These are phyloP conservation scores for Amphirosellinia nigrospora DNA, from an alignment of 495 filamentous ascomycete genomes.

Conservation along the genomic window DNA sequence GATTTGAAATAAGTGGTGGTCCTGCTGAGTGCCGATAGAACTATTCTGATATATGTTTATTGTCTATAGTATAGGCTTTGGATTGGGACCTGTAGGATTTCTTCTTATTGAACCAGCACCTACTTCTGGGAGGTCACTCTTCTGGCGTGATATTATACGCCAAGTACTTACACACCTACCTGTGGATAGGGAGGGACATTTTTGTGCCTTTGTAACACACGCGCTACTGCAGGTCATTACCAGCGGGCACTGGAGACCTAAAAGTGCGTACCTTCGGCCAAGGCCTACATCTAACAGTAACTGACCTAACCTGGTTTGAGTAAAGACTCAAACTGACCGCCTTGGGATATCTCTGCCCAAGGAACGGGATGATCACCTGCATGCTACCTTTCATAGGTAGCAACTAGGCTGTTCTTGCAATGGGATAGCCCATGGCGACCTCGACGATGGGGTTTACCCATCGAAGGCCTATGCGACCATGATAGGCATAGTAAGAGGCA, in stretches of 20 bases:
- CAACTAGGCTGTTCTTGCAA: neutral
- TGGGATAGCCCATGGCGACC: neutral
- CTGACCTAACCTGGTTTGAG: neutral
- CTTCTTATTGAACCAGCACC: neutral
- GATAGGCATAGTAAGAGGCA: neutral
- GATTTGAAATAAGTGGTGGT: neutral
- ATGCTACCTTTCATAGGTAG: neutral
- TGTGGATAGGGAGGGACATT: neutral
- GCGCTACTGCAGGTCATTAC: conserved; percentile 29
- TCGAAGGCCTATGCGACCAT: neutral
- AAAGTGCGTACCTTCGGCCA: neutral
- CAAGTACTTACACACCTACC: neutral
- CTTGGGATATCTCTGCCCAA: neutral
- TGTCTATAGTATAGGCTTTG: neutral
- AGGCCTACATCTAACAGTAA: conserved; percentile 6
- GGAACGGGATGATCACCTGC: conserved; percentile 13
- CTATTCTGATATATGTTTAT: neutral
- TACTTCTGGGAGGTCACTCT: neutral
- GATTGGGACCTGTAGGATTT: neutral
- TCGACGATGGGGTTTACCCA: conserved; percentile 1
- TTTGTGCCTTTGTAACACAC: conserved; percentile 10
- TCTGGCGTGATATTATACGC: neutral
- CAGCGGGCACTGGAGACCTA: conserved; percentile 2
- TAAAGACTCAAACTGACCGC: conserved; percentile 22
- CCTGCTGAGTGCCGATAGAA: neutral